phyloP scores from a whole-genome alignment of 257 asterid genomes.

The Misopates orontium region DNA sequence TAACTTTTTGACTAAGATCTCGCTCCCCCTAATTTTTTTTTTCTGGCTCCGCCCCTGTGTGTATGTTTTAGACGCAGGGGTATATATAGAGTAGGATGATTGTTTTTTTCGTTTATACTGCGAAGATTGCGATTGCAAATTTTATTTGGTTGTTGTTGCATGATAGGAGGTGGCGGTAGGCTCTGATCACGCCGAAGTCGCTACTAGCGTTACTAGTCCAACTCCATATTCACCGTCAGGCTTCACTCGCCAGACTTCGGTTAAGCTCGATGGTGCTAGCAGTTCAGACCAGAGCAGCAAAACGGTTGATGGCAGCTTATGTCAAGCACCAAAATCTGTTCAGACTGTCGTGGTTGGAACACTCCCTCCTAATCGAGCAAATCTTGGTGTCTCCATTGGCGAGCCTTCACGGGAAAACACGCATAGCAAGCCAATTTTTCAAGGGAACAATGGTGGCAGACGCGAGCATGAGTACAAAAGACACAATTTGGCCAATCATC shows the following conservation, averaged over 20 bases:
- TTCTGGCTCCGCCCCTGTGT: too few relatives aligned
- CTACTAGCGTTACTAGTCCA: constrained; percentile 30
- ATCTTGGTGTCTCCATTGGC: constrained; percentile 31
- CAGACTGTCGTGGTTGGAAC: constrained; percentile 40
- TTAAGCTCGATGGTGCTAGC: constrained; percentile 47
- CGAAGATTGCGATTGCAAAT: neutral
- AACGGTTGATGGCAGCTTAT: constrained; percentile 38
- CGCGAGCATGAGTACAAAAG: constrained; percentile 69
- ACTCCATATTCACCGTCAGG: neutral
- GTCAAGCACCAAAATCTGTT: constrained; percentile 40
- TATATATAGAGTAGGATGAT: neutral
- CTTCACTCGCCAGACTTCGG: constrained; percentile 43
- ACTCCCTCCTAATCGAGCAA: constrained; percentile 34
- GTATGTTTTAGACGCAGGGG: too few relatives aligned
- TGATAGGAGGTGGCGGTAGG: constrained; percentile 40
- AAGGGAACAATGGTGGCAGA: constrained; percentile 68
- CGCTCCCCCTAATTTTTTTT: too few relatives aligned
- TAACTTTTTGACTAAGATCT: too few relatives aligned
- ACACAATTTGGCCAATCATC: constrained; percentile 47
- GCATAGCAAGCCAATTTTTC: constrained; percentile 52
- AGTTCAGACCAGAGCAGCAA: constrained; percentile 36
- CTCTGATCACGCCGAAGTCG: constrained; percentile 45
- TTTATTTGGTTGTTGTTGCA: constrained; percentile 2
- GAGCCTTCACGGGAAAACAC: constrained; percentile 47
- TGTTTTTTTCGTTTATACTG: neutral